Evolutionary conservation across 805 yeast genomes (phyloP).

Genomic region (Candida pseudofarinosa): DNA sequence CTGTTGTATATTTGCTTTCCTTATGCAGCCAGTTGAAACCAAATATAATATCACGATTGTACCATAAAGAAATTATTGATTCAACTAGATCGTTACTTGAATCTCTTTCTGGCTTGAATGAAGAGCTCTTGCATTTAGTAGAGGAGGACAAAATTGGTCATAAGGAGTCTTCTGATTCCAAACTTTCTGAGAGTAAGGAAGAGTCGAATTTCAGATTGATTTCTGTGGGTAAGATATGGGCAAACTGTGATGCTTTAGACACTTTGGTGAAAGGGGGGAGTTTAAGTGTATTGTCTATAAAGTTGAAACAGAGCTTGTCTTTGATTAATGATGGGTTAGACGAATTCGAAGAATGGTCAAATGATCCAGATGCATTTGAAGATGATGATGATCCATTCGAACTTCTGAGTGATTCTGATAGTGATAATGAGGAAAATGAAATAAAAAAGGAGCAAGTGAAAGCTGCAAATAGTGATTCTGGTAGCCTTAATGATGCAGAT

Average conservation of each 20-base stretch:
- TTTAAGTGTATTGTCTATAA: slow-evolving; percentile 46
- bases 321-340: slow-evolving; percentile 60
- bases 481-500: slow-evolving; percentile 8
- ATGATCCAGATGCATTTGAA: slow-evolving; percentile 48
- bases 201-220: slow-evolving; percentile 42
- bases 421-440: slow-evolving; percentile 15
- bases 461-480: slow-evolving; percentile 16
- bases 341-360: slow-evolving; percentile 68
- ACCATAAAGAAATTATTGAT: slow-evolving; percentile 29
- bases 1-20: slow-evolving; percentile 43
- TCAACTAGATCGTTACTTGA: slow-evolving; percentile 11
- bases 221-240: slow-evolving; percentile 69
- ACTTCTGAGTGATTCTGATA: slow-evolving; percentile 31
- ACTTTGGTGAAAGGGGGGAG: slow-evolving; percentile 46
- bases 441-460: slow-evolving; percentile 5
- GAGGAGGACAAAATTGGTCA: not conserved
- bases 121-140: slow-evolving; percentile 12
- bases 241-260: slow-evolving; percentile 50
- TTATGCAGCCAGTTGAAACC: slow-evolving; percentile 32
- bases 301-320: slow-evolving; percentile 40
- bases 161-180: slow-evolving; percentile 7
- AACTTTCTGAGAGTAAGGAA: slow-evolving; percentile 9
- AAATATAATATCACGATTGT: slow-evolving; percentile 31
- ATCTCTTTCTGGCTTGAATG: slow-evolving; percentile 7
- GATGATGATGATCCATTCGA: slow-evolving; percentile 54